These are phyloP conservation scores for Theobroma grandiflorum DNA, from an alignment of 441 rosid species.

Conservation along the genomic window DNA sequence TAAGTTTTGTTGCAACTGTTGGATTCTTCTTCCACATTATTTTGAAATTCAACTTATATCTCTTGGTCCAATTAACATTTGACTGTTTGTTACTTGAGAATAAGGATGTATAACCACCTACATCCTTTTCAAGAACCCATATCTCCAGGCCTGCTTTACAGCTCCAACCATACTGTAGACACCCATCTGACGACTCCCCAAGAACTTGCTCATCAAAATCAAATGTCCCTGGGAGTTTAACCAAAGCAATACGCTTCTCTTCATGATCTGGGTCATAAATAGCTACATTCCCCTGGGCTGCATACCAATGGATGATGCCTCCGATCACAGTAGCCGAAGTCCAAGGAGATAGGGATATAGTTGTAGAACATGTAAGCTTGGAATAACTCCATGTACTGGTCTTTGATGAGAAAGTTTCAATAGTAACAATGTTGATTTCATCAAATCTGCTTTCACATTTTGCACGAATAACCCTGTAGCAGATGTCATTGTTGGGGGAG, in stretches of 20 bases:
- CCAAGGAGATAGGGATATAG: conserved; percentile 57
- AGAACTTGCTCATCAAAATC: conserved; percentile 60
- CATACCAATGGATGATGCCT: conserved; percentile 60
- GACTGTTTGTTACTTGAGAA: conserved; percentile 10
- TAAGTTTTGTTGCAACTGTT: conserved; percentile 29
- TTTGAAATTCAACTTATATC: conserved; percentile 52
- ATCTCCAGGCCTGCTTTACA: conserved; percentile 51
- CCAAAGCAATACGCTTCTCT: conserved; percentile 41
- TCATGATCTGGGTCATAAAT: conserved; percentile 50
- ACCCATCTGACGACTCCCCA: conserved; percentile 63
- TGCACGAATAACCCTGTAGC: conserved; percentile 61
- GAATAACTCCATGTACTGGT: conserved; percentile 62
- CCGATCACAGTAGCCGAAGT: conserved; percentile 50
- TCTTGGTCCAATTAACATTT: conserved; percentile 45
- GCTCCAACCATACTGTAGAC: conserved; percentile 64
- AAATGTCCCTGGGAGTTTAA: conserved; percentile 54
- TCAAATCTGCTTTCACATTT: conserved; percentile 48
- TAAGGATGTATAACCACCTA: conserved; percentile 7
- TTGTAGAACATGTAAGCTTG: conserved; percentile 50
- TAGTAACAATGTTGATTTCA: conserved; percentile 39
- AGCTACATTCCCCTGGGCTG: conserved; percentile 52
- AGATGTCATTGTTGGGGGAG: conserved; percentile 38
- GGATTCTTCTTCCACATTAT: conserved; percentile 59
- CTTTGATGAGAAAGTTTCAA: conserved; percentile 59
- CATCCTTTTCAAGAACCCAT: conserved; percentile 57